A percentile compares a stretch with the other conserved stretches of the same genome.
Conservation (phyloP, 345 rosid genomes). For the Boechera stricta region DNA sequence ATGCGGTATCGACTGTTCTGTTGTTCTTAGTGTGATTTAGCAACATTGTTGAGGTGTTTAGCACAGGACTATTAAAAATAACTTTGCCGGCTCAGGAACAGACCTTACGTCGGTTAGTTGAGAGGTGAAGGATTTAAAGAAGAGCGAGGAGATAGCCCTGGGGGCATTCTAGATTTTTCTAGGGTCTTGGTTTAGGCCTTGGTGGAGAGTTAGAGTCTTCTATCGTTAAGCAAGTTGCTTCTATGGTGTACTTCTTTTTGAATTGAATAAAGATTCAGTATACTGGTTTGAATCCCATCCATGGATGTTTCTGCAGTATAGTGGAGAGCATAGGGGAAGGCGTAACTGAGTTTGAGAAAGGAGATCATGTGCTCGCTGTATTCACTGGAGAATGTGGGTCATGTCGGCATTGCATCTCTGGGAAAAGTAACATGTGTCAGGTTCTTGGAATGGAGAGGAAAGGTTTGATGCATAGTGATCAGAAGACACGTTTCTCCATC, state of each 20-base stretch:
- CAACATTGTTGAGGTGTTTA: neutral
- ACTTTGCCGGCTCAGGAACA: neutral
- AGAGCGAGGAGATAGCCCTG: neutral
- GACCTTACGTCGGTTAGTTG: neutral
- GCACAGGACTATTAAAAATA: neutral
- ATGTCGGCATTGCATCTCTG: slow-evolving; percentile 75
- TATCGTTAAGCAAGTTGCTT: neutral
- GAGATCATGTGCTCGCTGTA: slow-evolving; percentile 86
- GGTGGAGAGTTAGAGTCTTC: neutral
- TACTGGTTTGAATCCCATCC: neutral
- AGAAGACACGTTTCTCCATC: slow-evolving; percentile 69
- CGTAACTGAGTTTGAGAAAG: slow-evolving; percentile 78
- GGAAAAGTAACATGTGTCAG: slow-evolving; percentile 83
- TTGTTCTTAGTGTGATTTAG: slow-evolving; percentile 1
- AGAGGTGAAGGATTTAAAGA: neutral
- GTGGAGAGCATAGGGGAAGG: slow-evolving; percentile 85
- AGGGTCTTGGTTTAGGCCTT: slow-evolving; percentile 9
- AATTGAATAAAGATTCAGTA: neutral
- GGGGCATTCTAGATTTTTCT: neutral
- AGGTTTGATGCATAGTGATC: slow-evolving; percentile 91
- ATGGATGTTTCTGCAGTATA: slow-evolving; percentile 57
- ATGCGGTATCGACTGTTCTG: neutral
- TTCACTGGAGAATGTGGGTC: slow-evolving; percentile 83
- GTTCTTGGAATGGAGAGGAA: slow-evolving; percentile 84
- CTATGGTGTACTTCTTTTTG: neutral